Percentiles rank a stretch among this genome's conserved stretches.
Evolutionary conservation across 768 basidiomycete species (phyloP).

Genomic region (Termitomyces eurrhizus): DNA sequence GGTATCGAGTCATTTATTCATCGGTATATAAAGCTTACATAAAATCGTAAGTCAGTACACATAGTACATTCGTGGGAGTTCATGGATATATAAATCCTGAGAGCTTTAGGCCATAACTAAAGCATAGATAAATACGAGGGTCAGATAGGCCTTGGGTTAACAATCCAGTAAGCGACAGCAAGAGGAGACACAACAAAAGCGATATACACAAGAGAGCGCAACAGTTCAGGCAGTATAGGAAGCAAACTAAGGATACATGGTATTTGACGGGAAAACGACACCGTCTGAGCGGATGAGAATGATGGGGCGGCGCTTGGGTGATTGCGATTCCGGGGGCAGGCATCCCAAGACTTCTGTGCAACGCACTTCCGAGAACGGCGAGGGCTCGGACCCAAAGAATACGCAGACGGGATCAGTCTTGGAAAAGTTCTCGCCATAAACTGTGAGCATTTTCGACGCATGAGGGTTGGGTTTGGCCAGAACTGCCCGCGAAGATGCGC

Average conservation of each 20-base stretch:
- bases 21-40: neutral
- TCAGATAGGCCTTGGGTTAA: conserved; percentile 17
- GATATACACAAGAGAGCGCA: conserved; percentile 15
- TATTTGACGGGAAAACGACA: conserved; percentile 80
- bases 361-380: conserved; percentile 83
- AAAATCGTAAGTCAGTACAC: conserved; percentile 12
- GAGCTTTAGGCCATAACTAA: conserved; percentile 16
- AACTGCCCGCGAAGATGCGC: conserved; percentile 60
- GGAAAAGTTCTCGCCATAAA: conserved; percentile 87
- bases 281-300: conserved; percentile 82
- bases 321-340: conserved; percentile 67
- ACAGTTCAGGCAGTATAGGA: conserved; percentile 8
- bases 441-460: conserved; percentile 74
- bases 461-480: conserved; percentile 77
- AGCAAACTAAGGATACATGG: conserved; percentile 67
- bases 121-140: conserved; percentile 15
- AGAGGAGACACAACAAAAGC: conserved; percentile 12
- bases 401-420: conserved; percentile 78
- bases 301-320: conserved; percentile 70
- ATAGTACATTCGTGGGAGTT: conserved; percentile 7
- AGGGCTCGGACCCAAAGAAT: conserved; percentile 85
- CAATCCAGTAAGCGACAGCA: conserved; percentile 23
- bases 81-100: conserved; percentile 12
- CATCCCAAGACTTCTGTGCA: conserved; percentile 85
- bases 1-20: neutral